A percentile compares a stretch with the other conserved stretches of the same genome.
These are phyloP conservation scores for Fusarium chuoi DNA, from an alignment of 2,329 filamentous ascomycete species.

Conservation along the genomic window DNA sequence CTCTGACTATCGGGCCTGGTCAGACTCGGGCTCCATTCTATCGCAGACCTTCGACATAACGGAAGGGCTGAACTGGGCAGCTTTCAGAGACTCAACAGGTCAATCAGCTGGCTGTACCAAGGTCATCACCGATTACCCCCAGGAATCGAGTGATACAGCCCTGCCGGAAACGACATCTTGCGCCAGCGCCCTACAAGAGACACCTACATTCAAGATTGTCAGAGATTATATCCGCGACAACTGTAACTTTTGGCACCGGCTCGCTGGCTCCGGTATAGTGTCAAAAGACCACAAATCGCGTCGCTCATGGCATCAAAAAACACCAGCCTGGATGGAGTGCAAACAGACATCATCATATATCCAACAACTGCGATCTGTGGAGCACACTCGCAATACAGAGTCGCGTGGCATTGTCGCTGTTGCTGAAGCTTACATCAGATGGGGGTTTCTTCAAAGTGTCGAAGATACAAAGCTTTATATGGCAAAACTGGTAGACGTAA, in stretches of 20 bases:
- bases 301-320: not conserved
- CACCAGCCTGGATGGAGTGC: not conserved
- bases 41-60: not conserved
- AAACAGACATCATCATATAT: not conserved
- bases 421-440: conserved; percentile 1
- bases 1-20: accelerated
- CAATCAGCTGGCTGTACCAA: not conserved
- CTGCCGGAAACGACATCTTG: accelerated
- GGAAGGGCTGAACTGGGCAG: not conserved
- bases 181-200: accelerated
- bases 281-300: not conserved
- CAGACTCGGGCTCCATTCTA: not conserved
- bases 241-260: not conserved
- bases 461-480: conserved; percentile 17
- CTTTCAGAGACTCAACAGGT: accelerated
- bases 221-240: not conserved
- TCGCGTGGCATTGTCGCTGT: conserved; percentile 17
- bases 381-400: not conserved
- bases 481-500: conserved; percentile 2
- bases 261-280: conserved; percentile 3
- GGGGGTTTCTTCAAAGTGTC: conserved; percentile 15
- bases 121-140: accelerated
- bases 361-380: not conserved
- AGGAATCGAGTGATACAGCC: accelerated
- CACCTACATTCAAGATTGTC: not conserved